Evolutionary conservation across 1,284 basidiomycete species (phyloP).

Genomic region (Lignosus rhinocerotis): DNA sequence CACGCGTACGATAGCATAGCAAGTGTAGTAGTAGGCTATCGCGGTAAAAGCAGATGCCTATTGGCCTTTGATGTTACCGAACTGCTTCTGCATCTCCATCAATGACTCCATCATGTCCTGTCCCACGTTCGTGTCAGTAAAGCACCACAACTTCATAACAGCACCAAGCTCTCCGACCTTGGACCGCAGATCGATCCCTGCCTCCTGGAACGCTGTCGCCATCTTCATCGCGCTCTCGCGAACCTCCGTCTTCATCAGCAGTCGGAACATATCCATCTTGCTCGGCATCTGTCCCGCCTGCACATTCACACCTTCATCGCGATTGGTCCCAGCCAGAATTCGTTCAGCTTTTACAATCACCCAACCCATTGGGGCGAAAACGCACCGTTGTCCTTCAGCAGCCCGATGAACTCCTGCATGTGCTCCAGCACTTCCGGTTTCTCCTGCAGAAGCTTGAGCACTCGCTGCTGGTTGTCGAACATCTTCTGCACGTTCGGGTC

Average conservation of each 20-base stretch:
- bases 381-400: constrained; percentile 55
- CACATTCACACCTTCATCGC: constrained; percentile 51
- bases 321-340: not conserved
- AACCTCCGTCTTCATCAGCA: constrained; percentile 55
- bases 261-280: constrained; percentile 39
- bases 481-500: constrained; percentile 37
- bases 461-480: constrained; percentile 44
- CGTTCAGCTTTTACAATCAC: not conserved
- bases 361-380: not conserved
- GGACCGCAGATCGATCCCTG: constrained; percentile 54
- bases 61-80: constrained; percentile 7
- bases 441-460: constrained; percentile 51
- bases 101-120: constrained; percentile 25
- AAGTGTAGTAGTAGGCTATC: not conserved
- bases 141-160: not conserved
- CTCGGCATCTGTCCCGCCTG: constrained; percentile 44
- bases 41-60: not conserved
- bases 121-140: not conserved
- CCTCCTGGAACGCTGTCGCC: constrained; percentile 54
- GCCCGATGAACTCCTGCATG: constrained; percentile 44
- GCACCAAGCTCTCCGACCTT: constrained; percentile 30
- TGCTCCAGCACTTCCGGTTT: constrained; percentile 53
- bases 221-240: constrained; percentile 47
- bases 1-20: constrained; percentile 3
- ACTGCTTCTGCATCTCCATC: constrained; percentile 20